Evolutionary conservation across 2,329 filamentous ascomycete genomes (phyloP).

Genomic region (Cercospora brassicicola): DNA sequence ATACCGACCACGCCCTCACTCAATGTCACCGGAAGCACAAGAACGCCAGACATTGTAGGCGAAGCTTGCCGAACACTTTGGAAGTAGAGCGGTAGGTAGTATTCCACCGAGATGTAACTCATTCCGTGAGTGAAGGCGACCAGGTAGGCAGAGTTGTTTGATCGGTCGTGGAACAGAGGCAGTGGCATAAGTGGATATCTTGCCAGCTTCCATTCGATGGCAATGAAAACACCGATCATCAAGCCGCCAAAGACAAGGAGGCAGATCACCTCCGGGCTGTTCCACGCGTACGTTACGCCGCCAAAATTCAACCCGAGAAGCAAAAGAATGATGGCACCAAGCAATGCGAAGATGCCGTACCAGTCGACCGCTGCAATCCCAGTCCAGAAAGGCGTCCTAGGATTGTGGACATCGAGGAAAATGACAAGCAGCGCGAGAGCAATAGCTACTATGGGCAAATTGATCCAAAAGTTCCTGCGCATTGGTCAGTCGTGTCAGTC

Average conservation of each 20-base stretch:
- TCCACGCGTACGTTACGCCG: background rate
- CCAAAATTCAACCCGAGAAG: background rate
- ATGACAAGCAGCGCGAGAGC: background rate
- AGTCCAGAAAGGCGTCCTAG: background rate
- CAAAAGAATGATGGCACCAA: background rate
- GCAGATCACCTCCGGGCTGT: background rate
- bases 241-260: background rate
- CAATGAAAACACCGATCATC: background rate
- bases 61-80: background rate
- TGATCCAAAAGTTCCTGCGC: background rate
- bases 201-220: background rate
- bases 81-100: background rate
- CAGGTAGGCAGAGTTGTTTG: background rate
- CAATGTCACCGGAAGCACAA: background rate
- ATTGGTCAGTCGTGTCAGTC: background rate
- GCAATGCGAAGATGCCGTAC: background rate
- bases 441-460: background rate
- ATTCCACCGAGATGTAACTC: background rate
- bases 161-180: background rate
- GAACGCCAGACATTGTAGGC: background rate
- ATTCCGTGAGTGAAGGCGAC: background rate
- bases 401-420: background rate
- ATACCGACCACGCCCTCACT: background rate
- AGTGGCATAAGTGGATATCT: background rate
- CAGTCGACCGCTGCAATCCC: background rate